Conservation (phyloP, 441 rosid genomes). For the Dalechampia spathulata region DNA sequence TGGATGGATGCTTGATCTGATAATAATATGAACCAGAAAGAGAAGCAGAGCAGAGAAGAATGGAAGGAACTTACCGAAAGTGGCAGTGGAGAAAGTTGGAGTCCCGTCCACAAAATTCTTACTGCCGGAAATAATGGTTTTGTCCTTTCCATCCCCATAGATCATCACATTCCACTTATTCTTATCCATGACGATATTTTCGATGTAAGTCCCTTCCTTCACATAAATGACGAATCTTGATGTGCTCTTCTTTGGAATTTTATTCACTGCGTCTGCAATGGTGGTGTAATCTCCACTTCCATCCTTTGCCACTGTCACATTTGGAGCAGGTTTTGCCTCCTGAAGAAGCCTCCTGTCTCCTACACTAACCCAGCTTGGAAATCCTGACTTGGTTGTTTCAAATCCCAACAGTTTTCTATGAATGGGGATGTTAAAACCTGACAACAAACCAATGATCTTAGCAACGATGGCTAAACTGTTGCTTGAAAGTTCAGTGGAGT, state of each 20-base stretch:
- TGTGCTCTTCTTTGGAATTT: constrained; percentile 21
- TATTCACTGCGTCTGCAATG: too few species aligned
- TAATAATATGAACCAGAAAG: too few species aligned
- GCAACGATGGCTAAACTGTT: constrained; percentile 65
- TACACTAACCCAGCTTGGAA: too few species aligned
- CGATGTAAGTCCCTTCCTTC: constrained; percentile 36
- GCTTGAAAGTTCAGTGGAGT: constrained; percentile 37
- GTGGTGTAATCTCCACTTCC: too few species aligned
- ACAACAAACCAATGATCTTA: constrained; percentile 37
- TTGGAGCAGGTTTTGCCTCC: constrained; percentile 22
- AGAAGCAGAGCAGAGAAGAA: too few species aligned
- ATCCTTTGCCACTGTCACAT: too few species aligned
- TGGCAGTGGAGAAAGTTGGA: constrained; percentile 45
- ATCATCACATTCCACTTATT: constrained; percentile 38
- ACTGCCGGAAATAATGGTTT: constrained; percentile 39
- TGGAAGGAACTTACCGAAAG: constrained; percentile 45
- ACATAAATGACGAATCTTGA: constrained; percentile 34
- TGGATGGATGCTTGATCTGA: too few species aligned
- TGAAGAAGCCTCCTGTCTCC: constrained; percentile 21
- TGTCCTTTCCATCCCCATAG: constrained; percentile 44
- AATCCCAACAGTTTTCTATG: constrained; percentile 12
- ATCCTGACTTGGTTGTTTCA: too few species aligned
- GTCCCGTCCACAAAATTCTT: constrained; percentile 40
- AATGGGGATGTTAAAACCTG: constrained; percentile 26
- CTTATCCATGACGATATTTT: constrained; percentile 40